Percentiles rank a stretch among this genome's conserved stretches.
phyloP scores from a whole-genome alignment of 495 filamentous ascomycete genomes.

The Lasiosphaeriaceae sp. region DNA sequence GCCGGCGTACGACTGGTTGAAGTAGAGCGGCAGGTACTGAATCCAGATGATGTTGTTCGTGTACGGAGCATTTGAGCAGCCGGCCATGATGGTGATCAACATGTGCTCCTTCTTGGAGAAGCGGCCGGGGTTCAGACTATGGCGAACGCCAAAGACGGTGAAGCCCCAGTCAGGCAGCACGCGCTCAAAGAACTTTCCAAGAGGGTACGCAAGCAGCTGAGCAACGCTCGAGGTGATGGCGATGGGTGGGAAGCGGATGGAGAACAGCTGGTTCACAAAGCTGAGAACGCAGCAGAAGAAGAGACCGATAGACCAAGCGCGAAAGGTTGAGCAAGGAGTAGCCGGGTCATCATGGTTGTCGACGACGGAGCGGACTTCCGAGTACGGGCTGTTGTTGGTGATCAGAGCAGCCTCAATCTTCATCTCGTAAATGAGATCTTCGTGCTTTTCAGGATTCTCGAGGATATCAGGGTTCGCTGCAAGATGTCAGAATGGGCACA shows the following conservation, averaged over 20 bases:
- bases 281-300: constrained; percentile 28
- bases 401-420: constrained; percentile 40
- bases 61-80: constrained; percentile 30
- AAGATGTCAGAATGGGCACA: not conserved
- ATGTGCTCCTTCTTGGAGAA: constrained; percentile 49
- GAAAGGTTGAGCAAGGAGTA: constrained; percentile 32
- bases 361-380: constrained; percentile 46
- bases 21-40: constrained; percentile 33
- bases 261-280: constrained; percentile 37
- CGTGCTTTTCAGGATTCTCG: constrained; percentile 26
- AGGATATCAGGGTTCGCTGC: constrained; percentile 23
- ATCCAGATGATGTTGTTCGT: constrained; percentile 41
- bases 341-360: constrained; percentile 37
- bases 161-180: constrained; percentile 34
- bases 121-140: constrained; percentile 44
- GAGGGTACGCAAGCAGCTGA: constrained; percentile 34
- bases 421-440: constrained; percentile 34
- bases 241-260: constrained; percentile 34
- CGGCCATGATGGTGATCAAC: constrained; percentile 44
- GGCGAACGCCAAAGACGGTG: constrained; percentile 30
- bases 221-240: constrained; percentile 29
- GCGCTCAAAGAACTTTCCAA: constrained; percentile 32
- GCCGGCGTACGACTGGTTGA: constrained; percentile 34
- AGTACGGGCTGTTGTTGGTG: constrained; percentile 41
- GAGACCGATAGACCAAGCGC: constrained; percentile 34